These are phyloP conservation scores for Psilocybe subaeruginosa DNA, from an alignment of 768 basidiomycete genomes.

Conservation along the genomic window DNA sequence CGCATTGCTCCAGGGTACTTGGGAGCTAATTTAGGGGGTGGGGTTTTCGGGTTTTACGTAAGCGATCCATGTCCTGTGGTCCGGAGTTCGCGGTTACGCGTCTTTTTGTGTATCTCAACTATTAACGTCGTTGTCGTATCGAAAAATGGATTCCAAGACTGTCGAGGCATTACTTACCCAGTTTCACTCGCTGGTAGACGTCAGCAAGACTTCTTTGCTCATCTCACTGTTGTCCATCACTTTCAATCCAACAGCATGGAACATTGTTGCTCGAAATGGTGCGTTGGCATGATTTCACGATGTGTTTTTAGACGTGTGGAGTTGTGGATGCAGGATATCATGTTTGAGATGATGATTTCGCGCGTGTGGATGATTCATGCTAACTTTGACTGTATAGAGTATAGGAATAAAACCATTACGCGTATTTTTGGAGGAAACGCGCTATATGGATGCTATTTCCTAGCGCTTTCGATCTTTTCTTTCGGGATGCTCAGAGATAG, in stretches of 20 bases:
- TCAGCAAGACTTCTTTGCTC: slow-evolving; percentile 65
- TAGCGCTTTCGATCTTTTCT: slow-evolving; percentile 82
- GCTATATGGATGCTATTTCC: slow-evolving; percentile 81
- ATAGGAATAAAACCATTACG: slow-evolving; percentile 87
- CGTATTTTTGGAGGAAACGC: slow-evolving; percentile 78
- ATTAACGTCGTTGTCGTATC: not conserved
- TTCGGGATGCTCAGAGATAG: slow-evolving; percentile 86
- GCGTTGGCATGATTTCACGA: slow-evolving; percentile 26
- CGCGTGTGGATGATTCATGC: not conserved
- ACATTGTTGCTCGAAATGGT: slow-evolving; percentile 93
- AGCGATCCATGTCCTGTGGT: not conserved
- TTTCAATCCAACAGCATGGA: slow-evolving; percentile 97
- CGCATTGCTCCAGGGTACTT: no score
- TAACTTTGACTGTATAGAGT: slow-evolving; percentile 37
- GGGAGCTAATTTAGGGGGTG: not conserved
- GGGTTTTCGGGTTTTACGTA: not conserved
- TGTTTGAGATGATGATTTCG: not conserved
- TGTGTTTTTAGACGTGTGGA: slow-evolving; percentile 2
- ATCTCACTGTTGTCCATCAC: slow-evolving; percentile 69
- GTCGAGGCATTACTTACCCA: slow-evolving; percentile 14
- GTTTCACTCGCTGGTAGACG: slow-evolving; percentile 49
- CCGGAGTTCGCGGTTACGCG: not conserved
- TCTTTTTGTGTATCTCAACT: not conserved
- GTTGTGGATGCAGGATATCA: not conserved
- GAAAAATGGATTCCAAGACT: slow-evolving; percentile 21